Conservation (phyloP, 192 early-diverging fungal species). For the Gigaspora rosea region DNA sequence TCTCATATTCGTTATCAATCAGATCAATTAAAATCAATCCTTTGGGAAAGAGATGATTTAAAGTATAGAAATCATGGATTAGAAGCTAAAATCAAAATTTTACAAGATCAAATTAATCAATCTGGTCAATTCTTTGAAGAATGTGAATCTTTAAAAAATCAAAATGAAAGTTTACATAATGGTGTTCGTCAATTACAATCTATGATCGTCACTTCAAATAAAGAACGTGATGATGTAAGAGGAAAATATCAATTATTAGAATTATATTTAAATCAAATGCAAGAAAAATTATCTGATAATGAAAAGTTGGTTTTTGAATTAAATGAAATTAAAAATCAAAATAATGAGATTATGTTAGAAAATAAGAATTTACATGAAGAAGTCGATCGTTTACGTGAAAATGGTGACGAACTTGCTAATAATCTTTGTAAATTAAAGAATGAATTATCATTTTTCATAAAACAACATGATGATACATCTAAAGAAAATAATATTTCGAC, state of each 20-base stretch:
- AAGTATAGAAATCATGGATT: conserved; percentile 1
- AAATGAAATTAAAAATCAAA: neutral
- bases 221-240: conserved; percentile 11
- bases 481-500: neutral
- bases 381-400: neutral
- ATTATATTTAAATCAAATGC: neutral
- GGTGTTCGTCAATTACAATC: neutral
- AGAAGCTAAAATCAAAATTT: neutral
- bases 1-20: conserved; percentile 22
- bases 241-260: conserved; percentile 24
- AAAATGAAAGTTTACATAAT: neutral
- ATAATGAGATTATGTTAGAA: neutral
- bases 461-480: neutral
- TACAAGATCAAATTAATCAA: neutral
- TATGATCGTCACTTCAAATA: neutral
- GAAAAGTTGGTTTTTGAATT: neutral
- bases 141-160: neutral
- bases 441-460: conserved; percentile 11
- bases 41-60: conserved; percentile 27
- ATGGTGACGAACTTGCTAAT: neutral
- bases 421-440: conserved; percentile 3
- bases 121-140: neutral
- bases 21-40: neutral
- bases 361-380: conserved; percentile 16
- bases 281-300: neutral